phyloP scores from a whole-genome alignment of 2,329 filamentous ascomycete species.

The Magnaporthiopsis rhizophila region DNA sequence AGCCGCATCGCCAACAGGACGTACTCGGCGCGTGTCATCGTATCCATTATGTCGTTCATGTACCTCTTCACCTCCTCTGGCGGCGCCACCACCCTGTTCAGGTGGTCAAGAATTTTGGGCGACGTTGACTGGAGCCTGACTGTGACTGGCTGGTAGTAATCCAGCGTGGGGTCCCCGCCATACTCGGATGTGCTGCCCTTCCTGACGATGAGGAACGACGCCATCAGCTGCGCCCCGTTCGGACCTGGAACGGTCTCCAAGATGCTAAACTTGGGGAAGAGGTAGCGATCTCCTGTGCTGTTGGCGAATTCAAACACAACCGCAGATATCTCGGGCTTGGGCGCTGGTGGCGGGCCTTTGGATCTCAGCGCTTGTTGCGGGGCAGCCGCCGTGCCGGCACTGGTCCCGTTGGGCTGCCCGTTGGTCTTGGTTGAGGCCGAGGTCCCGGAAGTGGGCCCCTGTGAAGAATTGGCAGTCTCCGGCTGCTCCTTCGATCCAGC shows the following conservation, averaged over 20 bases:
- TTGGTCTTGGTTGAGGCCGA: slow-evolving; percentile 17
- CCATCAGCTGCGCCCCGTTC: slow-evolving; percentile 49
- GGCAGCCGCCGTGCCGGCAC: slow-evolving; percentile 11
- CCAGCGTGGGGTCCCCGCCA: slow-evolving; percentile 51
- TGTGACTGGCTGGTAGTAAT: slow-evolving; percentile 71
- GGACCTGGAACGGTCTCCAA: slow-evolving; percentile 53
- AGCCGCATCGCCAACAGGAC: slow-evolving; percentile 59
- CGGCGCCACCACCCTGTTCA: slow-evolving; percentile 54
- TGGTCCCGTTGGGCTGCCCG: slow-evolving; percentile 22
- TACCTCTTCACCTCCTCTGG: slow-evolving; percentile 56
- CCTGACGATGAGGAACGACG: slow-evolving; percentile 70
- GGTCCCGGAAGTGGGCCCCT: not conserved
- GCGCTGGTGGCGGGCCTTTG: slow-evolving; percentile 46
- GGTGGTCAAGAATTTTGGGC: slow-evolving; percentile 50
- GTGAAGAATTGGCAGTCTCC: not conserved
- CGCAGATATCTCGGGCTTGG: slow-evolving; percentile 55
- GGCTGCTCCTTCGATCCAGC: not conserved
- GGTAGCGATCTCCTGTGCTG: slow-evolving; percentile 64
- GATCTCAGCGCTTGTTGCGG: slow-evolving; percentile 50
- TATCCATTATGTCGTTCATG: slow-evolving; percentile 64
- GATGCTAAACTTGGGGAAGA: slow-evolving; percentile 73
- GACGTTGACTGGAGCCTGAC: slow-evolving; percentile 49
- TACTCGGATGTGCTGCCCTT: slow-evolving; percentile 61
- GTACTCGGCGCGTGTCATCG: slow-evolving; percentile 60
- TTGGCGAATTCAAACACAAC: slow-evolving; percentile 61